phyloP scores from a whole-genome alignment of 371 early-diverging fungal genomes.

The Blakeslea trispora region DNA sequence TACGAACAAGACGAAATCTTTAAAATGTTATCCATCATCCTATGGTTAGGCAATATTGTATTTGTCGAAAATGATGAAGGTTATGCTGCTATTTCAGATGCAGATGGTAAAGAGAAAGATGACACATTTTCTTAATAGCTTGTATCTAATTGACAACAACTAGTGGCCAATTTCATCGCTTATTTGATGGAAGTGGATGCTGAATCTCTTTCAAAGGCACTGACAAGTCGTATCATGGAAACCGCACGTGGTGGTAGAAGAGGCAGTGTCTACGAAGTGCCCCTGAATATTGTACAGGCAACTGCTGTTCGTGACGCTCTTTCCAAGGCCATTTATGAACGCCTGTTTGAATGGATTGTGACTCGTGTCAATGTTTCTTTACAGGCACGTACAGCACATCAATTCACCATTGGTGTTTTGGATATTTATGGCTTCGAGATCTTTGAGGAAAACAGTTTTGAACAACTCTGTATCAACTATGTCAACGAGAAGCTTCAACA shows the following conservation, averaged over 20 bases:
- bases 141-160: no score
- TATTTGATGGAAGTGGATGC: conserved; percentile 74
- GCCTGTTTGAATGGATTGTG: conserved; percentile 92
- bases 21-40: conserved; percentile 77
- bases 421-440: conserved; percentile 98
- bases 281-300: conserved; percentile 82
- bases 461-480: conserved; percentile 99
- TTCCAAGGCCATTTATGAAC: conserved; percentile 81
- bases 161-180: conserved; percentile 76
- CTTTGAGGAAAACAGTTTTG: conserved; percentile 97
- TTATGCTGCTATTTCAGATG: conserved; percentile 64
- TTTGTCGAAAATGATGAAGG: conserved; percentile 72
- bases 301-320: conserved; percentile 84
- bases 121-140: background rate
- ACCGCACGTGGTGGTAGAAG: conserved; percentile 82
- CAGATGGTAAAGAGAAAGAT: conserved; percentile 48
- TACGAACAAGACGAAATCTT: conserved; percentile 80
- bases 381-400: conserved; percentile 62
- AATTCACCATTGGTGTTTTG: conserved; percentile 90
- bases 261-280: conserved; percentile 79
- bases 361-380: conserved; percentile 79
- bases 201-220: conserved; percentile 63
- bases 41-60: conserved; percentile 84
- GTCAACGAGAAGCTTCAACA: conserved; percentile 99
- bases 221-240: conserved; percentile 76